Base-by-base conservation (phyloP, 1,284 basidiomycete genomes). In the Ceratobasidium sp. region DNA sequence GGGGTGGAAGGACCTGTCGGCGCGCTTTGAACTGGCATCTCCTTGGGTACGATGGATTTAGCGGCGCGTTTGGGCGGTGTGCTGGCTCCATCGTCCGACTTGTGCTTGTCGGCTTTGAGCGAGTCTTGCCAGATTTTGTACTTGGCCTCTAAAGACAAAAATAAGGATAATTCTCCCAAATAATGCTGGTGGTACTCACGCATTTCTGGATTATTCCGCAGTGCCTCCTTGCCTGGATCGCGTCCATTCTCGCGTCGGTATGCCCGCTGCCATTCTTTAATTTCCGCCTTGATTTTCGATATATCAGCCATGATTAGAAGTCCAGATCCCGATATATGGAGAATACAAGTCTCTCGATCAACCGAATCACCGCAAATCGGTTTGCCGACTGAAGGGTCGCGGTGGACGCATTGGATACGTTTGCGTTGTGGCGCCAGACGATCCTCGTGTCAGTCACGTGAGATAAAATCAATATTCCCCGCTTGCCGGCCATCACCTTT, bases 221-320 rank as follows among this genome's bases (percentile, higher is more conserved):
- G 32, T 40, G 71, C 72, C 12, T 73, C 72, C 34, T 73, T 73
- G 47, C 38, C 67, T 1, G 67, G 64, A 20, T 72, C 67, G 22
- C 67, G 45, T 20, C 68, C 56, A 40, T 73, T 68, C 34, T 68
- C 68, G 22, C 50, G 38, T 10, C 57, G 55, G 42, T 72, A 72
- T 22, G 55, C 49, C 25, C 69, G 69, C 53, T 73, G 60, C 72
- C 72, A 73, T 35, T 69, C 72, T 40, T 73, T 73, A 43, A 73
- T 69, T 42, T 73, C 72, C 12, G 40, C 53, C 43, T 73, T 73
- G 45, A 73, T 60, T 40, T 67, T 69, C 1, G 58, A 42, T 20
- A 70, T 40, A 43, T 70, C 69, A 29, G 40, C 22, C 58, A 64
- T 55, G 45, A 45, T 60, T 47, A 20, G 8, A 20, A 12, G 7